Conservation (phyloP, 208 protist species). For the Vickermania spadyakhi region DNA sequence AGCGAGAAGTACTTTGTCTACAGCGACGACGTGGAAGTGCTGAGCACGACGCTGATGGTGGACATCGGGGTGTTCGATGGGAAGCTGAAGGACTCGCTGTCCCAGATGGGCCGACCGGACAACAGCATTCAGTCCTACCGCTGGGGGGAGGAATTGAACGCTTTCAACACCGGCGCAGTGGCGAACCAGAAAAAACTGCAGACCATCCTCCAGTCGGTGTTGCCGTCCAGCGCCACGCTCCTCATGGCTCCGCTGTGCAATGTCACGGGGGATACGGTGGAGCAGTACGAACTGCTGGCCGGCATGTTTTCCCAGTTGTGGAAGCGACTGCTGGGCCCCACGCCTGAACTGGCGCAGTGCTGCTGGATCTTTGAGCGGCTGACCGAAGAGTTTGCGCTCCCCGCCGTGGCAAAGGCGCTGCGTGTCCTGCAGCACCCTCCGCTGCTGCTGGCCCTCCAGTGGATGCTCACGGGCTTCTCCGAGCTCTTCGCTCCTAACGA, state of each 20-base stretch:
- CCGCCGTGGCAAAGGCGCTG: slow-evolving; percentile 55
- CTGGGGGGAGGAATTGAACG: slow-evolving; percentile 13
- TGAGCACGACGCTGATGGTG: slow-evolving; percentile 44
- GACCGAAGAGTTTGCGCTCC: slow-evolving; percentile 39
- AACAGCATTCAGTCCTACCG: slow-evolving; percentile 50
- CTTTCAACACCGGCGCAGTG: background rate
- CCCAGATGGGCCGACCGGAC: slow-evolving; percentile 40
- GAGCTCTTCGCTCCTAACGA: slow-evolving; percentile 62
- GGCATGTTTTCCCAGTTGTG: slow-evolving; percentile 74
- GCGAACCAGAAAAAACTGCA: slow-evolving; percentile 9
- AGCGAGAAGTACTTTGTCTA: slow-evolving; percentile 85
- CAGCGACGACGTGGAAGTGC: slow-evolving; percentile 50
- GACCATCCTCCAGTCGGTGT: slow-evolving; percentile 40
- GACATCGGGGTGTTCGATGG: slow-evolving; percentile 54
- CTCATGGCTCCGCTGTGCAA: slow-evolving; percentile 72
- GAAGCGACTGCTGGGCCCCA: slow-evolving; percentile 71
- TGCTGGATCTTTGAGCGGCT: slow-evolving; percentile 73
- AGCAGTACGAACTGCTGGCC: slow-evolving; percentile 70
- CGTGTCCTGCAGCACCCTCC: slow-evolving; percentile 44
- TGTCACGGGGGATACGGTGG: slow-evolving; percentile 71
- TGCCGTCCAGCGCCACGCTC: slow-evolving; percentile 34
- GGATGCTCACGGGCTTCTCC: slow-evolving; percentile 79
- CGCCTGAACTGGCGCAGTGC: slow-evolving; percentile 75
- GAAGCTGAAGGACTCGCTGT: slow-evolving; percentile 33
- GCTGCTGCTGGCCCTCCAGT: slow-evolving; percentile 59